Evolutionary conservation across 2,329 filamentous ascomycete genomes (phyloP), one percentile per base, ranked within the genome.

Genomic region (Chaetomiaceae sp.): DNA sequence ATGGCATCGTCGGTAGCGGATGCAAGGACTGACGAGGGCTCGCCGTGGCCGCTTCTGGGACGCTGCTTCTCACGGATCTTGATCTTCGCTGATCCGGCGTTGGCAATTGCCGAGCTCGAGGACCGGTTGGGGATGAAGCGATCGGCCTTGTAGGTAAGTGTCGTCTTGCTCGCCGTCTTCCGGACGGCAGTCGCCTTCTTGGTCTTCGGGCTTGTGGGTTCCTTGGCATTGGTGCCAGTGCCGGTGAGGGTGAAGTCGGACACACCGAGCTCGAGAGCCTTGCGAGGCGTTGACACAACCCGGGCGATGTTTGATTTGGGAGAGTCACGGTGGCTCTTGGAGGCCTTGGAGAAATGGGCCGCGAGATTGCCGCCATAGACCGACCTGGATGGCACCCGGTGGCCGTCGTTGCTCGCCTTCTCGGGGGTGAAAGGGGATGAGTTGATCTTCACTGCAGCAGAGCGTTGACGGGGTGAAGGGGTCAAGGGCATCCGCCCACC

Each of bases 261-360:
- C 30, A 96, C 85, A 61, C 90, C 90, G 36, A 96, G 81, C 71
- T 97, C 92, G 34, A 97, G 80, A 42, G 77, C 80, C 69, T 87
- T 89, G 65, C 89, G 87, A 18, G 92, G 91, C 38, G 89, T 91
- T 54, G 85, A 80, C 52, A 82, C 81, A 37, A 75, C 75, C 60
- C 84, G 83, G 61, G 87, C 89, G 70, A 96, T 96, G 78, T 96
- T 97, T 55, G 91, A 96, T 78, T 97, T 97, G 68, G 91, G 90
- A 2, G 92, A 96, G 68, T 94, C 88, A 46, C 88, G 86, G 70
- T 89, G 86, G 14, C 78, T 74, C 74, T 85, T 86, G 57, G 84
- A 86, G 55, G 84, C 79, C 56, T 87, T 87, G 58, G 87, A 79
- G 66, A 96, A 87, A 67, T 90, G 86, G 56, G 88, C 79, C 59